These are phyloP conservation scores for Verticillium dahliae DNA, from an alignment of 2,329 filamentous ascomycete species.

Conservation along the genomic window DNA sequence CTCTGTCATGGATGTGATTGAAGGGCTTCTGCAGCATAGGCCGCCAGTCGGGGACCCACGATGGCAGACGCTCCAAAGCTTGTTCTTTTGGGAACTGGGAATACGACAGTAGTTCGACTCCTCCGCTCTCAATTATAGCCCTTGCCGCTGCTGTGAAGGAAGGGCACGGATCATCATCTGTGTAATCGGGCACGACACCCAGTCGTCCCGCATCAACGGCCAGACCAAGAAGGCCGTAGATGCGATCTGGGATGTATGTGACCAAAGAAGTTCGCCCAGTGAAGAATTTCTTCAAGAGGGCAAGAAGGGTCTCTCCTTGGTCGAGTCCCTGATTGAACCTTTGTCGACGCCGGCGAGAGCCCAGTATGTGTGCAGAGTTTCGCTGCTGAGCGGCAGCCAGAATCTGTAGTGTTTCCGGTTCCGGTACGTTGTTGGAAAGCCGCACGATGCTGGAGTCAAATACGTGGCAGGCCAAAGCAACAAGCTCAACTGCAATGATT, in stretches of 20 bases:
- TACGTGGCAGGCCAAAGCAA: slow-evolving; percentile 13
- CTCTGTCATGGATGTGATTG: neutral
- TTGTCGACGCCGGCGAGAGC: neutral
- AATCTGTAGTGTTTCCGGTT: neutral
- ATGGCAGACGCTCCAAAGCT: slow-evolving; percentile 15
- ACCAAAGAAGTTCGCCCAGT: slow-evolving; percentile 8
- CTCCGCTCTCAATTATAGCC: slow-evolving; percentile 3
- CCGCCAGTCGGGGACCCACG: slow-evolving; percentile 32
- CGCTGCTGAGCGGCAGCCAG: neutral
- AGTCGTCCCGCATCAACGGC: slow-evolving; percentile 2
- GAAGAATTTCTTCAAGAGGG: slow-evolving; percentile 13
- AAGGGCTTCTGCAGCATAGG: slow-evolving; percentile 2
- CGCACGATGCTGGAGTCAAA: slow-evolving; percentile 7
- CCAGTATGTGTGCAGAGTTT: neutral
- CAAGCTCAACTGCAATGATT: slow-evolving; percentile 17
- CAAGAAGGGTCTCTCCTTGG: slow-evolving; percentile 11
- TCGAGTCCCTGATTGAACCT: slow-evolving; percentile 9
- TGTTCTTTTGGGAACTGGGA: slow-evolving; percentile 7
- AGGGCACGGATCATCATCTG: neutral
- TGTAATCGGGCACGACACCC: slow-evolving; percentile 4
- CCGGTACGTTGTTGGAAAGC: neutral
- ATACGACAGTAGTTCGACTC: slow-evolving; percentile 5
- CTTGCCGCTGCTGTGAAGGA: slow-evolving; percentile 3
- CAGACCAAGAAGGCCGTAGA: slow-evolving; percentile 18
- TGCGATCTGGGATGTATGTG: slow-evolving; percentile 13